Conservation (phyloP, 768 basidiomycete species). For the Agrocybe pediades region DNA sequence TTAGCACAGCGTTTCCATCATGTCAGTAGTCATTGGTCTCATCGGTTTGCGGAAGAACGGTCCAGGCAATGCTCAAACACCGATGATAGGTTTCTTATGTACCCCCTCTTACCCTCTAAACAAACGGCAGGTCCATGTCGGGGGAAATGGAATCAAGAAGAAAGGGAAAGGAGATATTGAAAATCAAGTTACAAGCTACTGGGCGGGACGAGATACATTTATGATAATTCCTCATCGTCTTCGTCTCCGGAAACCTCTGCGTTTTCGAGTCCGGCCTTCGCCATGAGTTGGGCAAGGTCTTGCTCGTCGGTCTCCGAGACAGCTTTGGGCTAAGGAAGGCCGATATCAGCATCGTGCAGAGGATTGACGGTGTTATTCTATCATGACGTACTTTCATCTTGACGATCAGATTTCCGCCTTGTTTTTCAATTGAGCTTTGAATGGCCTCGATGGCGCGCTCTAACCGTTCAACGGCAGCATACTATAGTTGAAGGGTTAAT, state of each 20-base stretch:
- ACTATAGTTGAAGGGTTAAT: constrained; percentile 37
- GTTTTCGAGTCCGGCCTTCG: constrained; percentile 90
- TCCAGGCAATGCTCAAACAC: too few species aligned
- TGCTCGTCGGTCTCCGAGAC: constrained; percentile 98
- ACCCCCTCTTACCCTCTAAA: too few species aligned
- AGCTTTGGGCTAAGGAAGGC: constrained; percentile 81
- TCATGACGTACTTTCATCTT: constrained; percentile 85
- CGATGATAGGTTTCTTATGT: too few species aligned
- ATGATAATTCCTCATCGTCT: constrained; percentile 60
- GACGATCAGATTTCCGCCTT: constrained; percentile 84
- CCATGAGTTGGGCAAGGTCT: constrained; percentile 96
- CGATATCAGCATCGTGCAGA: background rate
- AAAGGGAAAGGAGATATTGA: background rate
- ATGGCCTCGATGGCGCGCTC: constrained; percentile 94
- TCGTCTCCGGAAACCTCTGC: constrained; percentile 96
- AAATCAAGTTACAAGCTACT: too few species aligned
- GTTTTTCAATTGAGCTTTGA: constrained; percentile 77
- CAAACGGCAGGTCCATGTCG: too few species aligned
- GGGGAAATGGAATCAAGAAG: background rate
- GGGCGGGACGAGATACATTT: background rate
- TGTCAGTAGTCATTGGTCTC: too few species aligned
- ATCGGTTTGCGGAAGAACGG: too few species aligned
- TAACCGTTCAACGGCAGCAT: constrained; percentile 87
- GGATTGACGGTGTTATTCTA: background rate
- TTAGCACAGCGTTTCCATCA: too few species aligned